These are phyloP conservation scores for Cyclostephanos invisitatus DNA, from an alignment of 108 stramenopile genomes.

Conservation along the genomic window DNA sequence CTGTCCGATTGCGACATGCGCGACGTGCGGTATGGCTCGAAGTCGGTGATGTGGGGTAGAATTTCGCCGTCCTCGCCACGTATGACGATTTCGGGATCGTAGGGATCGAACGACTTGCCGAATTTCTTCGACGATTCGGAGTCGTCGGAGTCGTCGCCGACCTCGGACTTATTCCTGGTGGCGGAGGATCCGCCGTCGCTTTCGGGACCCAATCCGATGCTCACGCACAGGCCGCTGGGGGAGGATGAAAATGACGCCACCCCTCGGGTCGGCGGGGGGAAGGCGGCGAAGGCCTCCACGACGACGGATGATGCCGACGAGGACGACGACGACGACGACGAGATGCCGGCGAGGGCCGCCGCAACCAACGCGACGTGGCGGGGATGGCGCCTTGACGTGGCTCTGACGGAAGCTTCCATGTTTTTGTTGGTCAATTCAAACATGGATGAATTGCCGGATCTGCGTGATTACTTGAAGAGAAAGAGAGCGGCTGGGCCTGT, in stretches of 20 bases:
- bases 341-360: not conserved
- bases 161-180: not conserved
- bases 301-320: not conserved
- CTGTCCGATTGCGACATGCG: conserved; percentile 70
- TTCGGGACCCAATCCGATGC: conserved; percentile 49
- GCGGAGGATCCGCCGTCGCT: conserved; percentile 8
- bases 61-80: conserved; percentile 32
- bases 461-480: not conserved
- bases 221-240: conserved; percentile 25
- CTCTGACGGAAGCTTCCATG: conserved; percentile 14
- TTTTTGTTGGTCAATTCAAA: not conserved
- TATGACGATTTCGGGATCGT: conserved; percentile 26
- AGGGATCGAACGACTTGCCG: conserved; percentile 15
- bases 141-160: not conserved
- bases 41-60: conserved; percentile 53
- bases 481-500: too few species aligned
- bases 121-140: conserved; percentile 19
- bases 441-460: not conserved
- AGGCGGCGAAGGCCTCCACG: conserved; percentile 5
- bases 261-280: not conserved
- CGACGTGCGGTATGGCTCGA: conserved; percentile 68
- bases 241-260: not conserved
- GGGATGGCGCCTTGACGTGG: not conserved
- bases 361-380: not conserved
- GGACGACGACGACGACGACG: not conserved